These are phyloP conservation scores for Kwoniella sp. DNA, from an alignment of 768 basidiomycete species.

Conservation along the genomic window DNA sequence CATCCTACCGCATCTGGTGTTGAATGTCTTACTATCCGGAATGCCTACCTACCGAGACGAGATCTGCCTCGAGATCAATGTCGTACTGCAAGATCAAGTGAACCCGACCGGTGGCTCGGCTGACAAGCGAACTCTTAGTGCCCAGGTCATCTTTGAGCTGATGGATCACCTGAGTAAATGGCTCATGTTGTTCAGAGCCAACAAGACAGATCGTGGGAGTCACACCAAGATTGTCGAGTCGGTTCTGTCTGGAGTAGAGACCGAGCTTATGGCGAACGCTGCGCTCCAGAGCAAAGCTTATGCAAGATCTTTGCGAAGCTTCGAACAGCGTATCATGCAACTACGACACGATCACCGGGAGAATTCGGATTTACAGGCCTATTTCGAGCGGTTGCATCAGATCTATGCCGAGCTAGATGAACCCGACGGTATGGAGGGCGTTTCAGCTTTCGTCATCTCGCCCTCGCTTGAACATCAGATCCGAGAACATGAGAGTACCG, in stretches of 20 bases:
- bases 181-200: constrained; percentile 72
- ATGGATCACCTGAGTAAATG: constrained; percentile 93
- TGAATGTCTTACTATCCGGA: constrained; percentile 80
- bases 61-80: constrained; percentile 74
- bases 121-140: constrained; percentile 85
- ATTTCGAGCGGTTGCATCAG: constrained; percentile 90
- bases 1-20: constrained; percentile 85
- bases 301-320: constrained; percentile 90
- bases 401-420: constrained; percentile 96
- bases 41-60: constrained; percentile 63
- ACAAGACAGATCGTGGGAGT: constrained; percentile 59
- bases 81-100: constrained; percentile 86
- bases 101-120: constrained; percentile 64
- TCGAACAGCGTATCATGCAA: constrained; percentile 76
- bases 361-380: constrained; percentile 64
- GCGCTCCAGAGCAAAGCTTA: constrained; percentile 93
- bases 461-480: constrained; percentile 95
- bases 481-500: constrained; percentile 94
- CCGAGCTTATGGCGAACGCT: constrained; percentile 86
- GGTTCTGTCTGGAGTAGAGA: constrained; percentile 77
- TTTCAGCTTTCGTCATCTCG: constrained; percentile 81
- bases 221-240: constrained; percentile 67
- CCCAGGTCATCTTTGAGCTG: constrained; percentile 95
- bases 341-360: constrained; percentile 56
- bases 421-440: constrained; percentile 98